These are phyloP conservation scores for Stemphylium lycopersici DNA, from an alignment of 2,329 filamentous ascomycete species.

Conservation along the genomic window DNA sequence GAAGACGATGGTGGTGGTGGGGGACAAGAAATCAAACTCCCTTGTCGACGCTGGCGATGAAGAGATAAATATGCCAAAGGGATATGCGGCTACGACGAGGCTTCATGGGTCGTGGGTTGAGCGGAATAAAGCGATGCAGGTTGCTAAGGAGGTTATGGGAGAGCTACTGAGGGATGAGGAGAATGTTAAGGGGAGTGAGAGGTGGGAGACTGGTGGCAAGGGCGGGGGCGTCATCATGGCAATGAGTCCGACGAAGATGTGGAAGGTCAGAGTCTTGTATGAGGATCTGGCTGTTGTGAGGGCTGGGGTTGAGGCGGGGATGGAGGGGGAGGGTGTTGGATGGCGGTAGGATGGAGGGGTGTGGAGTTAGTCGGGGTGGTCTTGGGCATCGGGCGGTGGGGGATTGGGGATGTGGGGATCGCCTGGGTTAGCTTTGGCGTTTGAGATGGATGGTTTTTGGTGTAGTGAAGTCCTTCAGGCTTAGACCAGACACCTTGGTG, in stretches of 20 bases:
- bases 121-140: slow-evolving; percentile 10
- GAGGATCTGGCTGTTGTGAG: slow-evolving; percentile 21
- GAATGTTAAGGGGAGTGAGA: slow-evolving; percentile 11
- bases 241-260: slow-evolving; percentile 16
- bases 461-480: too few relatives aligned
- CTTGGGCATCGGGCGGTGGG: not conserved
- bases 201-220: slow-evolving; percentile 14
- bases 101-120: slow-evolving; percentile 13
- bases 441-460: not conserved
- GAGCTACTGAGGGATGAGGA: slow-evolving; percentile 11
- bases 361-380: not conserved
- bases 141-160: slow-evolving; percentile 20
- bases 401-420: not conserved
- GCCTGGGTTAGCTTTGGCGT: not conserved
- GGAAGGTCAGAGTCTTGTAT: slow-evolving; percentile 30
- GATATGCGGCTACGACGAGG: slow-evolving; percentile 7
- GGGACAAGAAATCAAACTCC: not conserved
- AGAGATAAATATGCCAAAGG: not conserved
- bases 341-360: not conserved
- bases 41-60: not conserved
- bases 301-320: slow-evolving; percentile 17
- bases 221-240: slow-evolving; percentile 24
- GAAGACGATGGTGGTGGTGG: not conserved
- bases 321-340: not conserved
- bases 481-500: too few relatives aligned